Evolutionary conservation across 1,284 basidiomycete species (phyloP), one percentile per base, ranked within the genome.

Genomic region (Puccinia coronata): DNA sequence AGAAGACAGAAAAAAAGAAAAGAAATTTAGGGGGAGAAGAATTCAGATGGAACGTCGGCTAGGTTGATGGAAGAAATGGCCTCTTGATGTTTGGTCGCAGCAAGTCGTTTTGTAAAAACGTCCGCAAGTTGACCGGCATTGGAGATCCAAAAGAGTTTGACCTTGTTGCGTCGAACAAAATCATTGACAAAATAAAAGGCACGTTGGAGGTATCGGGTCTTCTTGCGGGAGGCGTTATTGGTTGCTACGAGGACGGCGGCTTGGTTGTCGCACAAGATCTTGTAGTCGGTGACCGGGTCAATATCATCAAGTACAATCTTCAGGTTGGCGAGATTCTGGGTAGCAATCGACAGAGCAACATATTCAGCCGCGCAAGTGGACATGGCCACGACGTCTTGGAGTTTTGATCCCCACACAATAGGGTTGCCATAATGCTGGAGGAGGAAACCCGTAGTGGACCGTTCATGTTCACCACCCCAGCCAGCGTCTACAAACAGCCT

Each of bases 171-270:
- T 1, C 39, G 14, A 23, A 65, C 31, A 1, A 36, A n/a, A 18
- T 65, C 61, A 65, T 65, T 65, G 1, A 65, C 61, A 31, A 65
- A 65, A 23, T 65, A 65, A 28, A 65, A 65, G 3, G 34, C 39
- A 39, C 61, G 1, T 2, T 28, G 0, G 61, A 65, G 31, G 31
- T 65, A 41, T 18, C n/a, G 14, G n/a, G 61, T 65, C 23, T 41
- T 65, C 39, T 65, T 65, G 2, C 31, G 14, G 6, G 61, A 65
- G 9, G 61, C 16, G 11, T 65, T 65, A 28, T 65, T 23, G 2
- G 61, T 65, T 2, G 61, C 61, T 16, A 36, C 31, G 1, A 41
- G 39, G 12, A 65, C 20, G 1, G 61, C 61, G 0, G 34, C 61
- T 9, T 36, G 23, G 9, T 65, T 65, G 61, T 65, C 25, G n/a